Evolutionary conservation across 306 rosid genomes (phyloP).

Genomic region (Cucurbita maxima): DNA sequence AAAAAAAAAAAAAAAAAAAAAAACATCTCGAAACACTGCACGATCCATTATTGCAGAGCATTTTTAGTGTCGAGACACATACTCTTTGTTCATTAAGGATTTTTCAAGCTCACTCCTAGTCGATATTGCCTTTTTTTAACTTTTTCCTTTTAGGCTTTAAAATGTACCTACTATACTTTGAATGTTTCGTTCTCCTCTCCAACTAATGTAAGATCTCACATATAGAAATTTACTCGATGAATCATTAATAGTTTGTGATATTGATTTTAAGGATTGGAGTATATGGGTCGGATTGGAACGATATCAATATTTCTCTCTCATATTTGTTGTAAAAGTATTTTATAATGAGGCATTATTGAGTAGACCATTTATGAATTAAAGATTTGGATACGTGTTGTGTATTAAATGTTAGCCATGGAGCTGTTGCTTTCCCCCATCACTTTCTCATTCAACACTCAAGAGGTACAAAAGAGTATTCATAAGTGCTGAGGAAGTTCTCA

Average conservation of each 20-base stretch:
- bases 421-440: not conserved
- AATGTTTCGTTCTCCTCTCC: too few relatives aligned
- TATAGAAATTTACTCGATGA: not conserved
- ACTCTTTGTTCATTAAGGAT: not conserved
- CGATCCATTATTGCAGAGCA: not conserved
- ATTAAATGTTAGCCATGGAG: not conserved
- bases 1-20: not conserved
- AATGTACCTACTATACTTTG: too few relatives aligned
- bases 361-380: too few relatives aligned
- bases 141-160: too few relatives aligned
- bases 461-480: not conserved
- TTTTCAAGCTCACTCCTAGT: too few relatives aligned
- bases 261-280: not conserved
- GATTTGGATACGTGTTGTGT: too few relatives aligned
- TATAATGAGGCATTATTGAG: too few relatives aligned
- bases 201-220: too few relatives aligned
- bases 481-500: not conserved
- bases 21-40: not conserved
- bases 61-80: not conserved
- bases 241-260: not conserved
- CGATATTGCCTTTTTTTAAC: too few relatives aligned
- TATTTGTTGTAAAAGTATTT: too few relatives aligned
- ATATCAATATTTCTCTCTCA: not conserved
- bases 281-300: not conserved
- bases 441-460: not conserved